These are phyloP conservation scores for Babesia caballi DNA, from an alignment of 169 alveolate species.

Conservation along the genomic window DNA sequence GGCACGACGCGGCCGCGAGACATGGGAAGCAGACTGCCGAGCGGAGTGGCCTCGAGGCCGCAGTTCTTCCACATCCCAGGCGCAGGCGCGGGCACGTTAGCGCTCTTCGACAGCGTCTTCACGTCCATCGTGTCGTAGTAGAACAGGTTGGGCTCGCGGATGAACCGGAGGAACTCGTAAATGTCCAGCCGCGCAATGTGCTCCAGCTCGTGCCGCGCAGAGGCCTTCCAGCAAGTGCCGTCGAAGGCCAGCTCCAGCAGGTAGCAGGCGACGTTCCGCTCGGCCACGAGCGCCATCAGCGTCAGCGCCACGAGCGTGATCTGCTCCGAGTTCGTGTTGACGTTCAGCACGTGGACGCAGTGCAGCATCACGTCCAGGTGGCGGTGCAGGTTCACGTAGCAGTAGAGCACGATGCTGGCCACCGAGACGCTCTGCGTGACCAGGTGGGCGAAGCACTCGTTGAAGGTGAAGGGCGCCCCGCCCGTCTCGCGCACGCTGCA, in stretches of 20 bases:
- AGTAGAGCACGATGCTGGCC: constrained; percentile 6
- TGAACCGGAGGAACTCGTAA: constrained; percentile 13
- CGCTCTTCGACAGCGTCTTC: constrained; percentile 13
- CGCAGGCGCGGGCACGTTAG: constrained; percentile 7
- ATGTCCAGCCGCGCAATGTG: constrained; percentile 11
- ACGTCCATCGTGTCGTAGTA: constrained; percentile 35
- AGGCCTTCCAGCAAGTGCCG: background rate
- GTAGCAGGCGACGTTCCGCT: constrained; percentile 17
- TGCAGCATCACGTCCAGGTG: constrained; percentile 28
- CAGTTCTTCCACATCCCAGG: constrained; percentile 33
- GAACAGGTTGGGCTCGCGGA: constrained; percentile 14
- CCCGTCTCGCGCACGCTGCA: background rate
- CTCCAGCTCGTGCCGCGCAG: background rate
- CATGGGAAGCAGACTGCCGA: constrained; percentile 15
- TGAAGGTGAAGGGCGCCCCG: constrained; percentile 20
- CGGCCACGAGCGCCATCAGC: constrained; percentile 29
- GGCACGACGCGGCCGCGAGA: constrained; percentile 16
- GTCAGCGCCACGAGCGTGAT: constrained; percentile 7
- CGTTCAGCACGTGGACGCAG: constrained; percentile 18
- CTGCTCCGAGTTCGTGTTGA: constrained; percentile 25
- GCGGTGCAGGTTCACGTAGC: constrained; percentile 30
- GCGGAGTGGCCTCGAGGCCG: constrained; percentile 17
- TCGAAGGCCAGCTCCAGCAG: constrained; percentile 21
- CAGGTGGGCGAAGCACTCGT: constrained; percentile 36
- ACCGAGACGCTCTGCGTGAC: constrained; percentile 1